Evolutionary conservation across 352 stramenopile species (phyloP).

Genomic region (Poterioochromonas sp.): DNA sequence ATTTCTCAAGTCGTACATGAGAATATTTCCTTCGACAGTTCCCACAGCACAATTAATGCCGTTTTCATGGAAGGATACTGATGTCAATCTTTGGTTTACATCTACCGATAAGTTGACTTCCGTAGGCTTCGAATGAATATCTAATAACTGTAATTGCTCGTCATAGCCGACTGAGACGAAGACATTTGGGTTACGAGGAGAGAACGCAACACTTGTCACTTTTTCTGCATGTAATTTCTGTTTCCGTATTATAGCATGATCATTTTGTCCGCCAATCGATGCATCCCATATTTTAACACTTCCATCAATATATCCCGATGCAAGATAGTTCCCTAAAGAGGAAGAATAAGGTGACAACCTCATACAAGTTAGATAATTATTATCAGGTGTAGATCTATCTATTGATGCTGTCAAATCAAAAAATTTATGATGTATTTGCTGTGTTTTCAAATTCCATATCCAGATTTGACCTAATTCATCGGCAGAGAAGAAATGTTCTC

Average conservation of each 20-base stretch:
- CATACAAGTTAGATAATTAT: neutral
- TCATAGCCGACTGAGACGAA: neutral
- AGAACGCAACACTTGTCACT: conserved; percentile 1
- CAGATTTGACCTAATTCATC: neutral
- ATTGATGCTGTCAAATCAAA: too few species aligned
- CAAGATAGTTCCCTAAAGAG: neutral
- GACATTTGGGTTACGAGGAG: neutral
- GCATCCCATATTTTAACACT: conserved; percentile 14
- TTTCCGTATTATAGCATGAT: neutral
- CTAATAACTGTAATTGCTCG: neutral
- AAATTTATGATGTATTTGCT: neutral
- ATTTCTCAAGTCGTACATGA: conserved; percentile 31
- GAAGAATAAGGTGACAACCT: too few species aligned
- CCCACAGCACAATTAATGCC: conserved; percentile 16
- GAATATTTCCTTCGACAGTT: neutral
- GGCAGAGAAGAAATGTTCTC: neutral
- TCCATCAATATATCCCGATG: conserved; percentile 17
- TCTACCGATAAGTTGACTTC: neutral
- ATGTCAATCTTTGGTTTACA: neutral
- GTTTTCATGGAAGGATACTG: conserved; percentile 25
- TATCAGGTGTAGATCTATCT: too few species aligned
- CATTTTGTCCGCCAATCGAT: neutral
- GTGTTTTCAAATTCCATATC: conserved; percentile 5
- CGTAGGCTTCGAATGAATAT: neutral
- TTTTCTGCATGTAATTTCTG: neutral